A percentile compares a stretch with the other conserved stretches of the same genome.
These are phyloP conservation scores for Besnoitia besnoiti DNA, from an alignment of 169 alveolate genomes.

Conservation along the genomic window DNA sequence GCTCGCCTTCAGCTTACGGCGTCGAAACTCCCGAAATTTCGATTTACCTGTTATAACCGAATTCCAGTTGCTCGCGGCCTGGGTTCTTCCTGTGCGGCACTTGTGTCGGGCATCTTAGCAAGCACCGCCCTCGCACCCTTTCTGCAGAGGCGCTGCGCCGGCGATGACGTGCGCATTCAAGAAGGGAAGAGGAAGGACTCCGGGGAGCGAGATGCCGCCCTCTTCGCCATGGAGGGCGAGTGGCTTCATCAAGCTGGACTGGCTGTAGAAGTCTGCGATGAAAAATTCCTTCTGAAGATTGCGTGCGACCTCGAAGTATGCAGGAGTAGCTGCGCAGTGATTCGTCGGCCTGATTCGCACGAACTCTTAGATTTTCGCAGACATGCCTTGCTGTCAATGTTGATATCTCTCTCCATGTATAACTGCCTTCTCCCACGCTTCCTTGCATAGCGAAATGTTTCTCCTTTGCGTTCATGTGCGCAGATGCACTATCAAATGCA, in stretches of 20 bases:
- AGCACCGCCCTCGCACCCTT: conserved; percentile 9
- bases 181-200: background rate
- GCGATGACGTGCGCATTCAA: background rate
- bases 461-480: no score
- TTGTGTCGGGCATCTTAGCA: conserved; percentile 34
- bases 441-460: no score
- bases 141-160: conserved; percentile 14
- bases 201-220: background rate
- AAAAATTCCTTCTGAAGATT: background rate
- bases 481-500: no score
- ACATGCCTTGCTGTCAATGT: no score
- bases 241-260: background rate
- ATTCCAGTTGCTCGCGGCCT: conserved; percentile 37
- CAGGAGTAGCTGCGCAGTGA: background rate
- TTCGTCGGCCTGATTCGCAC: no score
- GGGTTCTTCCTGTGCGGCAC: conserved; percentile 31
- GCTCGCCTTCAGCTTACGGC: background rate
- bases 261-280: background rate
- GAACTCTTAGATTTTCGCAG: no score
- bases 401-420: no score
- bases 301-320: background rate
- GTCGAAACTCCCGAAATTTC: background rate
- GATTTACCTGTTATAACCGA: conserved; percentile 14
- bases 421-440: no score
- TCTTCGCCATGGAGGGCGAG: conserved; percentile 8